Base-by-base conservation (phyloP, 2,329 filamentous ascomycete genomes). In the Ceratocystiopsis brevicomis region DNA sequence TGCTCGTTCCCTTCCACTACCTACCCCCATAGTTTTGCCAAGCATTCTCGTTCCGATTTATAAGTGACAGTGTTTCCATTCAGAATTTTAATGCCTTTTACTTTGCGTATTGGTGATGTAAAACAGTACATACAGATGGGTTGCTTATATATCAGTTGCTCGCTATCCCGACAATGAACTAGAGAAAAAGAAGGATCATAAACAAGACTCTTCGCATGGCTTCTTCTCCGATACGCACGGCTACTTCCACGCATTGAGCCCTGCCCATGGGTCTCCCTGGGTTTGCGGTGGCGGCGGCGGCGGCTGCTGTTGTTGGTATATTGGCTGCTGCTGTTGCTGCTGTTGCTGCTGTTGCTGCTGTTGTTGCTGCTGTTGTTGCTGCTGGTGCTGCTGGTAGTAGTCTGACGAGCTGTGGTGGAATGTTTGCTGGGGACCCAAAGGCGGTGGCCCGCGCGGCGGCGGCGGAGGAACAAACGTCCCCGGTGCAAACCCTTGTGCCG, bases 401-500 rank as follows among this genome's bases (percentile, higher is more conserved):
- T 60, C 55, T 32, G 47, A 43, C 34, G 51, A 41, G 15, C 52
- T 53, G 49, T 74, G 71, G 49, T 75, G 69, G 25, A 73, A 68
- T 11, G 71, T 77, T 56, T 77, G 73, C 54, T 77, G 73, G 32
- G 71, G 71, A 4, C 72, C 72, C 50, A 77, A 53, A 1, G 73
- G 73, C 9, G 73, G 73, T 4, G 73, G 73, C 0, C 72, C 73
- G 0, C 74, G 75, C 2, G 74, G 73, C 1, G 74, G 75, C 8
- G 75, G 73, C 3, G 75, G 75, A 5, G 72, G 74, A 35, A 78
- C 69, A 48, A 76, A 76, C 4, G 73, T 72, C 0, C 64, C 62
- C 14, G 72, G 69, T 30, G 71, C 63, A 43, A 67, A 69, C 19
- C 58, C 57, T 13, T 41, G 37, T 34, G 57, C 55, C 38, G 47